A percentile compares a stretch with the other conserved stretches of the same genome.
phyloP scores from a whole-genome alignment of 495 filamentous ascomycete species.

The Talaromyces stipitatus region DNA sequence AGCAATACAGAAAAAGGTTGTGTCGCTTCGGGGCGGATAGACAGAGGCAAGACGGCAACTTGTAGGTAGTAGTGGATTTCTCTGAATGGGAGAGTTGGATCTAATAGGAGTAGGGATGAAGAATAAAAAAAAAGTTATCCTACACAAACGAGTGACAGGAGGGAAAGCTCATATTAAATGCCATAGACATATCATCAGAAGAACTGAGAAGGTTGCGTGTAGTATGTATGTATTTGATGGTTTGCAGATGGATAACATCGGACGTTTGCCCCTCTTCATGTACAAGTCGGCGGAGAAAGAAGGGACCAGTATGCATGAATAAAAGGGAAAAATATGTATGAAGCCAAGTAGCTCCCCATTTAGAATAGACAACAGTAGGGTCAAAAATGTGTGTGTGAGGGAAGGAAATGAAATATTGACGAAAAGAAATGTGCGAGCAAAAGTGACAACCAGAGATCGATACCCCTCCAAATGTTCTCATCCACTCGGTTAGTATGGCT shows the following conservation, averaged over 20 bases:
- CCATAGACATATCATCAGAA: background rate
- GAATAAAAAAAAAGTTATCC: slow-evolving; percentile 2
- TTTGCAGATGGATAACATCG: background rate
- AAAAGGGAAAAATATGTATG: slow-evolving; percentile 7
- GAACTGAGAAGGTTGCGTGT: background rate
- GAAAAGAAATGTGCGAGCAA: background rate
- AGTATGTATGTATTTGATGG: background rate
- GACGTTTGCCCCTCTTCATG: slow-evolving; percentile 1
- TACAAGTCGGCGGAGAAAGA: background rate
- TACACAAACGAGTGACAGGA: slow-evolving; percentile 7
- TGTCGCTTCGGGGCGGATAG: slow-evolving; percentile 1
- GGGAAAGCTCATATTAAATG: slow-evolving; percentile 4
- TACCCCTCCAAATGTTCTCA: slow-evolving; percentile 21
- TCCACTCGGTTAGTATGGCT: slow-evolving; percentile 26
- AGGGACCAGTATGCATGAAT: background rate
- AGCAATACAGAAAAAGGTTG: slow-evolving; percentile 5
- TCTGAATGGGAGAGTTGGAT: background rate
- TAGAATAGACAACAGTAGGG: background rate
- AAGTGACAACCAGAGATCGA: slow-evolving; percentile 13
- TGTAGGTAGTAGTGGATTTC: background rate
- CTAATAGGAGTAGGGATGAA: background rate
- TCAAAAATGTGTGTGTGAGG: background rate
- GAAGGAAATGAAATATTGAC: slow-evolving; percentile 7
- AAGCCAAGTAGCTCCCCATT: background rate
- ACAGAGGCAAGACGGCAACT: background rate